Evolutionary conservation across 2,329 filamentous ascomycete genomes (phyloP), one percentile per base, ranked within the genome.

Genomic region (Fusarium sublunatum): DNA sequence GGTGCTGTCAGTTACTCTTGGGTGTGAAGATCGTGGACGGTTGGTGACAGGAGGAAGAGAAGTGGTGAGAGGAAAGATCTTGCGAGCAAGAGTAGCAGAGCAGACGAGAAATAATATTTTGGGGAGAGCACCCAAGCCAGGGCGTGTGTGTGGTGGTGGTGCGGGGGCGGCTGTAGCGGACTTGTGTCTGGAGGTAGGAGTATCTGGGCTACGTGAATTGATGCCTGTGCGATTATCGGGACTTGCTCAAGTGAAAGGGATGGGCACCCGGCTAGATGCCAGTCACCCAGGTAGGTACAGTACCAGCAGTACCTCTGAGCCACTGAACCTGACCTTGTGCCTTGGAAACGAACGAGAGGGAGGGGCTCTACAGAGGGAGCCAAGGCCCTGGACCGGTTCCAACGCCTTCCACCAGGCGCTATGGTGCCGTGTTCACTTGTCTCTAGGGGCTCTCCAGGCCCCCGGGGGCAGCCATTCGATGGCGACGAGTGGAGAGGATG

Each of bases 71-170:
- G 61, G 62, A 57, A 56, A 64, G 58, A 67, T 61, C 61, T 61
- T 58, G 53, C 64, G 60, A 70, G 60, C 47, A 61, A 71, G 63
- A 56, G 66, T 67, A 64, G 58, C 61, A 72, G 64, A 72, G 67
- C 61, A 64, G 63, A 72, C 67, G 73, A 75, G 74, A 75, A 76
- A 76, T 76, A 76, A 75, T 76, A 76, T 76, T 76, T 76, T 76
- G 73, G 74, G 74, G 72, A 66, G 64, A 73, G 64, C 67, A 72
- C 61, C 65, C 63, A 63, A 63, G 66, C 56, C 64, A 55, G 67
- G 69, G 67, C 58, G 70, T 68, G 70, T 65, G 71, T 72, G 66
- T 72, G 70, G 55, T 68, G 64, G 54, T 58, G 45, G 67, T 65
- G 69, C 64, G 70, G 64, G 73, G 67, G 69, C 66, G 66, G 53